A percentile compares a stretch with the other conserved stretches of the same genome.
phyloP scores from a whole-genome alignment of 2,329 filamentous ascomycete genomes.

The Sclerotinia borealis region DNA sequence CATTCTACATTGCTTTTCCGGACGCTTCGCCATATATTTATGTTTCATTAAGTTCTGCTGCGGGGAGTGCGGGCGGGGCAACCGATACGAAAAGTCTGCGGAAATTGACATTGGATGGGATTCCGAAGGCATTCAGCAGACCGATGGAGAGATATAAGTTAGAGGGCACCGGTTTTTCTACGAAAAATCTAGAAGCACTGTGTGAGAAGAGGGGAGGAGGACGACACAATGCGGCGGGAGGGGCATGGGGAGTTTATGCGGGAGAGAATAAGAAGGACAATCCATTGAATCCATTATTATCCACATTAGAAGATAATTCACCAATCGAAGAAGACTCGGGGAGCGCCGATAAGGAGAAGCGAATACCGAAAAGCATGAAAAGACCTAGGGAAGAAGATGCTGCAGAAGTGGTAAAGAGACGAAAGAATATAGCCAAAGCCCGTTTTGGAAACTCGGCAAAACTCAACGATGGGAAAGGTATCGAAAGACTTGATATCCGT shows the following conservation, averaged over 20 bases:
- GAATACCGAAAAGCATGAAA: constrained; percentile 20
- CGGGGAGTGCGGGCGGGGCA: constrained; percentile 33
- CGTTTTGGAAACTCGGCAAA: constrained; percentile 62
- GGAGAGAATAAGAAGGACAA: constrained; percentile 44
- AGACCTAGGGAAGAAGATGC: constrained; percentile 28
- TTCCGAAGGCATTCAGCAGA: constrained; percentile 75
- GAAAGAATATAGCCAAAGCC: constrained; percentile 55
- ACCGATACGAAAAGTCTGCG: constrained; percentile 58
- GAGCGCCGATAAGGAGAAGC: constrained; percentile 15
- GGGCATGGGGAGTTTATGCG: constrained; percentile 75
- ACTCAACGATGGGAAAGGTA: constrained; percentile 51
- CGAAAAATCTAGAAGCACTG: constrained; percentile 65
- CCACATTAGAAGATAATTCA: constrained; percentile 26
- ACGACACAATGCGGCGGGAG: constrained; percentile 64
- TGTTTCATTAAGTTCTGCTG: constrained; percentile 58
- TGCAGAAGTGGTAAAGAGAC: constrained; percentile 46
- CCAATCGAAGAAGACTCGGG: constrained; percentile 21
- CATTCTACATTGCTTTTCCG: constrained; percentile 77
- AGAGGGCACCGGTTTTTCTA: constrained; percentile 59
- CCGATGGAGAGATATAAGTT: constrained; percentile 68
- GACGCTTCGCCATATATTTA: constrained; percentile 74
- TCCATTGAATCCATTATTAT: constrained; percentile 44
- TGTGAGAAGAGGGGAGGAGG: constrained; percentile 63
- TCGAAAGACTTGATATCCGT: constrained; percentile 55
- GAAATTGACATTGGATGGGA: constrained; percentile 66